phyloP scores from a whole-genome alignment of 495 filamentous ascomycete genomes.

The Chaetomium cochliodes region DNA sequence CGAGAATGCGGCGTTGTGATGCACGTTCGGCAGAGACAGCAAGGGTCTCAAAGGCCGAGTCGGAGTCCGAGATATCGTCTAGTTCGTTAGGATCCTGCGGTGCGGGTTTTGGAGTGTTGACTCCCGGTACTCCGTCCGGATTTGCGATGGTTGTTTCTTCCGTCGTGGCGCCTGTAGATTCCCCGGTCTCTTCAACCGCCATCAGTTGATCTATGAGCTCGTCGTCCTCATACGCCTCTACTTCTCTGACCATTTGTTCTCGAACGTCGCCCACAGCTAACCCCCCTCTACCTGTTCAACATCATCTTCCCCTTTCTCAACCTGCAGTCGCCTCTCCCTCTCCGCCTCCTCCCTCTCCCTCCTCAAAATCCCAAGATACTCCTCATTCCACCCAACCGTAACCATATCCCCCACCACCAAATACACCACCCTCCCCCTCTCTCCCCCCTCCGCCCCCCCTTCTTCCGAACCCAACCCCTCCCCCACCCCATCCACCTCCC shows the following conservation, averaged over 20 bases:
- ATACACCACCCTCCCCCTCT: constrained; percentile 35
- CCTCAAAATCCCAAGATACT: constrained; percentile 30
- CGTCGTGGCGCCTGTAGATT: not conserved
- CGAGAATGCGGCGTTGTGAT: constrained; percentile 2
- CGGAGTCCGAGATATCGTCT: constrained; percentile 26
- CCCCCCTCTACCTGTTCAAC: not conserved
- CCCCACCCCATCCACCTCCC: constrained; percentile 43
- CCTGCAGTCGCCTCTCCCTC: constrained; percentile 4
- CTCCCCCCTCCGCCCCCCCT: not conserved
- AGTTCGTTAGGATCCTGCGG: not conserved
- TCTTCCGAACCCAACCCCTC: not conserved
- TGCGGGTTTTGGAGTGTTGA: not conserved
- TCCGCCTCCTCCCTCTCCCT: constrained; percentile 17
- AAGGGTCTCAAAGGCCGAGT: constrained; percentile 21
- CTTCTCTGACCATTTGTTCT: not conserved
- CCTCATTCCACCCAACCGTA: constrained; percentile 43
- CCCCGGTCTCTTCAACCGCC: constrained; percentile 11
- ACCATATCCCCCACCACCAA: constrained; percentile 43
- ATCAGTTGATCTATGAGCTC: not conserved
- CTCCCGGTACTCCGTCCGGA: not conserved
- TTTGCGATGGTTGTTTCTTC: not conserved
- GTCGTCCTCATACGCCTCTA: not conserved
- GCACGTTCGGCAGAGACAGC: constrained; percentile 7
- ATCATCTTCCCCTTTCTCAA: not conserved
- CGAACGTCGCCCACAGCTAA: not conserved